phyloP scores from a whole-genome alignment of 495 filamentous ascomycete species.

The Xylaria scruposa region DNA sequence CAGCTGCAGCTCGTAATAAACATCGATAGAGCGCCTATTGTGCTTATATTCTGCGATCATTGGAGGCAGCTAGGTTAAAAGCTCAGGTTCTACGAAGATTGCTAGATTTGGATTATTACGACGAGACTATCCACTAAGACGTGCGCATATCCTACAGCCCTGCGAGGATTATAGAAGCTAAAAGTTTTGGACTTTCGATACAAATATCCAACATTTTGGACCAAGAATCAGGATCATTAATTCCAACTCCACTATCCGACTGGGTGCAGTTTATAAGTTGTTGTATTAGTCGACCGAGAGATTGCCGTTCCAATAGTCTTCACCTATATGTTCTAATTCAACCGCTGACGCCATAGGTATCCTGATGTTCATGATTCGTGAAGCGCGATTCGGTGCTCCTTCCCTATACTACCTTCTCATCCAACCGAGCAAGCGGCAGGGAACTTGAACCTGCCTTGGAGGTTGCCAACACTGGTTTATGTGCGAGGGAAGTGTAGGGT shows the following conservation, averaged over 20 bases:
- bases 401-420: not conserved
- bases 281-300: not conserved
- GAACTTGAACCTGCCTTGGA: not conserved
- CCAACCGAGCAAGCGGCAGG: not conserved
- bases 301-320: not conserved
- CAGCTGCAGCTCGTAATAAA: constrained; percentile 67
- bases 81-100: not conserved
- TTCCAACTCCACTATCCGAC: not conserved
- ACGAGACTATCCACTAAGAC: not conserved
- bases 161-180: not conserved
- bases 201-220: not conserved
- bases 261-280: not conserved
- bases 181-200: not conserved
- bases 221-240: too few species aligned
- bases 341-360: not conserved
- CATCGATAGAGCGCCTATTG: not conserved
- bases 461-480: not conserved
- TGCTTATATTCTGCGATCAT: not conserved
- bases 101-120: not conserved
- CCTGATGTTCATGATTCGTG: not conserved
- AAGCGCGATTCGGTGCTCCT: not conserved
- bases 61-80: too few species aligned
- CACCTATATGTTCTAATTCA: not conserved
- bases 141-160: not conserved
- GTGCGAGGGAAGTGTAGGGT: not conserved